Conservation (phyloP, 345 rosid species). For the Lepidium aucheri region DNA sequence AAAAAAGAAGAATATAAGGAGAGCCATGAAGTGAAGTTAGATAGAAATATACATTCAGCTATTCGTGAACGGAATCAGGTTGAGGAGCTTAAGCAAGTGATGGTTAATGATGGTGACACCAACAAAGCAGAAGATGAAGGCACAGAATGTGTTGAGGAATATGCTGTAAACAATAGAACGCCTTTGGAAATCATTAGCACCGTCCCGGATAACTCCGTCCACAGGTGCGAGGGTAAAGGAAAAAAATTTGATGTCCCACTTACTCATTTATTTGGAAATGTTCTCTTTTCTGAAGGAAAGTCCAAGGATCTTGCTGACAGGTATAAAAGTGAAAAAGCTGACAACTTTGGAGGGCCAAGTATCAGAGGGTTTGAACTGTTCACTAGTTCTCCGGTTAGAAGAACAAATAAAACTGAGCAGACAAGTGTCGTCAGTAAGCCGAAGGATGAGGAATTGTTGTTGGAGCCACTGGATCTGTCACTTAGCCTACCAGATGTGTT, state of each 20-base stretch:
- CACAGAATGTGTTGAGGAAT: conserved; percentile 25
- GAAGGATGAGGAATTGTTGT: conserved; percentile 49
- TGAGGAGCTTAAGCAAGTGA: conserved; percentile 28
- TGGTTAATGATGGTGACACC: conserved; percentile 35
- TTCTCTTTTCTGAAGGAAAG: conserved; percentile 36
- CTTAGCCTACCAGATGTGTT: conserved; percentile 88
- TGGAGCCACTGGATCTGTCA: conserved; percentile 89
- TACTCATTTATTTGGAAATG: conserved; percentile 26
- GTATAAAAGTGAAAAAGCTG: conserved; percentile 34
- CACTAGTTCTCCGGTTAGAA: conserved; percentile 63
- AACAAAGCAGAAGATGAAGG: conserved; percentile 33
- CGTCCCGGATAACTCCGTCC: conserved; percentile 26
- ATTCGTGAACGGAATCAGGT: conserved; percentile 27
- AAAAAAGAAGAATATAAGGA: conserved; percentile 26
- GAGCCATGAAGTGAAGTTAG: conserved; percentile 25
- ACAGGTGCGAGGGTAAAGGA: conserved; percentile 51
- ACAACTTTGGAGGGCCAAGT: conserved; percentile 72
- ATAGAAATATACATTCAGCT: conserved; percentile 19
- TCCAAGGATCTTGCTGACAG: conserved; percentile 26
- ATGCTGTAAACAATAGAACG: conserved; percentile 22
- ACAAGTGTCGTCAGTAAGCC: conserved; percentile 31
- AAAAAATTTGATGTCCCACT: conserved; percentile 48
- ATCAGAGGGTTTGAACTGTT: conserved; percentile 83
- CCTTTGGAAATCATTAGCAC: conserved; percentile 15
- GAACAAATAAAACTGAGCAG: conserved; percentile 40